These are phyloP conservation scores for Mortierella sp. DNA, from an alignment of 371 early-diverging fungal species.

Conservation along the genomic window DNA sequence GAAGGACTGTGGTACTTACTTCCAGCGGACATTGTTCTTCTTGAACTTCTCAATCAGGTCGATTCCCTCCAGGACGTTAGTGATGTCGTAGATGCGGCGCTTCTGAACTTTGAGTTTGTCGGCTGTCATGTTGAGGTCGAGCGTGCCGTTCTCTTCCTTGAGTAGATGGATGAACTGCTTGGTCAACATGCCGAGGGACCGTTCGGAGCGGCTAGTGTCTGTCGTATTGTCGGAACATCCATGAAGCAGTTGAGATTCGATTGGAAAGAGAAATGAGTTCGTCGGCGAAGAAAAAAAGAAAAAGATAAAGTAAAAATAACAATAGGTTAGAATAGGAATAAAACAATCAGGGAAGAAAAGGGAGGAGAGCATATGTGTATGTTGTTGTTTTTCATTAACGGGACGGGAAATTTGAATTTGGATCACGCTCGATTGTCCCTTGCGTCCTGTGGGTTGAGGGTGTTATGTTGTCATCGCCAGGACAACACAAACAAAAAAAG, in stretches of 20 bases:
- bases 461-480: neutral
- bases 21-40: conserved; percentile 87
- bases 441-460: neutral
- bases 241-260: neutral
- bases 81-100: conserved; percentile 90
- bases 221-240: neutral
- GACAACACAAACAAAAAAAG: neutral
- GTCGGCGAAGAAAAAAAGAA: neutral
- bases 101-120: conserved; percentile 81
- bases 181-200: conserved; percentile 81
- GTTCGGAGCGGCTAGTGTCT: conserved; percentile 58
- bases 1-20: conserved; percentile 65
- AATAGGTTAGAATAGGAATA: conserved; percentile 27
- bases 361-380: conserved; percentile 7
- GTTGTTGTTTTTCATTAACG: conserved; percentile 18
- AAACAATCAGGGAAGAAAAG: conserved; percentile 15
- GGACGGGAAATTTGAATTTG: conserved; percentile 42
- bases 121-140: conserved; percentile 84
- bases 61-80: conserved; percentile 89
- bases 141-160: conserved; percentile 70
- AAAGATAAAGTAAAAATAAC: neutral
- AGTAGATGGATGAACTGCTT: conserved; percentile 81
- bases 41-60: conserved; percentile 82
- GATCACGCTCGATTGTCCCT: neutral
- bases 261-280: neutral